Evolutionary conservation across 179 eudicot genomes (phyloP), one percentile per base, ranked within the genome.

Genomic region (Kewa caespitosa): DNA sequence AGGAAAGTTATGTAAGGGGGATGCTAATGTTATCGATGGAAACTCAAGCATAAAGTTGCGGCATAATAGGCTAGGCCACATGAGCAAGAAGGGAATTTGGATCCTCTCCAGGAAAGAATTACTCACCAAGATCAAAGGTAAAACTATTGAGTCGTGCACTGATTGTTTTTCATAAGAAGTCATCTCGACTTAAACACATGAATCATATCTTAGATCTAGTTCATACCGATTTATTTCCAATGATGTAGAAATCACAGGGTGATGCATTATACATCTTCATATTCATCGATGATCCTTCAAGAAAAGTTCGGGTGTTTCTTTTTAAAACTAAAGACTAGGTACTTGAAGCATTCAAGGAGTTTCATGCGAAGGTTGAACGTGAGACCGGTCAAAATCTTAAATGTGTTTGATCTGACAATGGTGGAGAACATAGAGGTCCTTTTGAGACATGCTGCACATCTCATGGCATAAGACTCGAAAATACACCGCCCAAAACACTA

Each of bases 121-220:
- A 4, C 30, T 79, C 18, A 36, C 38, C 1, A 65, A 30, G 1
- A 30, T 36, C 10, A 54, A 65, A 39, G 18, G 25, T 13, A 6
- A 17, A 8, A 7, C 37, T 20, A 13, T 80, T 2, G 36, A 69
- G 10, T 28, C 46, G 30, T 69, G 74, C 72, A 69, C 33, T 36
- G 38, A 77, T 77, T 82, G 81, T 57, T 38, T 71, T 17, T 50
- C 70, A 3, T 67, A 22, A 67, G 70, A 14, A n/a, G 70, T n/a
- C n/a, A n/a, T n/a, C n/a, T n/a, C n/a, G n/a, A n/a, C n/a, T n/a
- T n/a, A n/a, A n/a, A n/a, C n/a, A n/a, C n/a, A n/a, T n/a, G 14
- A 67, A 27, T 1, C 28, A 39, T 37, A 33, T 25, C 8, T 36
- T 76, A 22, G 67, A 55, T 31, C 59, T 76, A 8, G 61, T 76